phyloP scores from a whole-genome alignment of 495 filamentous ascomycete genomes.

The Wilcoxina mikolae region DNA sequence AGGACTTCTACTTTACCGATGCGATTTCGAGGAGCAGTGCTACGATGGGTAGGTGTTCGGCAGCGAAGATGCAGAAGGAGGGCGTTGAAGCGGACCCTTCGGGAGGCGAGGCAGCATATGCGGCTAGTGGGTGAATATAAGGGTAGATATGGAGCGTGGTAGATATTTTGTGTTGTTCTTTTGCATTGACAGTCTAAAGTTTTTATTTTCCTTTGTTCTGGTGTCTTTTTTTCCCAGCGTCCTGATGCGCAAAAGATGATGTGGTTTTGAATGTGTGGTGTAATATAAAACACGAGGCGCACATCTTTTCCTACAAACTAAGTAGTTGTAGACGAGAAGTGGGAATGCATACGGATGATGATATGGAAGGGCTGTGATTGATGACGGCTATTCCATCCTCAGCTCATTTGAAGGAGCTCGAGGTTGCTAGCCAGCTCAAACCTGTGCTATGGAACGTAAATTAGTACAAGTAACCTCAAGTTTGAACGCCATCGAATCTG shows the following conservation, averaged over 20 bases:
- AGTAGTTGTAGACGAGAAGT: too few species aligned
- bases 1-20: constrained; percentile 97
- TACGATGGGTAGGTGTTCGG: constrained; percentile 92
- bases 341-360: too few species aligned
- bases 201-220: background rate
- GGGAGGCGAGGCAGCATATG: constrained; percentile 18
- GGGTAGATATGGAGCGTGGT: background rate
- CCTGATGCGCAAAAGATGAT: background rate
- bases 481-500: too few species aligned
- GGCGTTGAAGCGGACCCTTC: constrained; percentile 18
- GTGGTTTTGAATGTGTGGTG: background rate
- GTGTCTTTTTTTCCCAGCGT: background rate
- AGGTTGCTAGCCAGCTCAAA: too few species aligned
- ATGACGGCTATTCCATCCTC: too few species aligned
- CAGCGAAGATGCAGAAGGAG: constrained; percentile 32
- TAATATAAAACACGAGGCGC: constrained; percentile 2
- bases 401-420: too few species aligned
- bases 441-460: too few species aligned
- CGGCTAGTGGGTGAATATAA: constrained; percentile 4
- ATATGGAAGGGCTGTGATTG: too few species aligned
- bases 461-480: too few species aligned
- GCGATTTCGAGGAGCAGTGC: constrained; percentile 87
- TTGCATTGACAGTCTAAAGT: background rate
- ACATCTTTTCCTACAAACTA: too few species aligned
- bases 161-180: background rate